Evolutionary conservation across 2,329 filamentous ascomycete genomes (phyloP).

Genomic region (Cytospora mali): DNA sequence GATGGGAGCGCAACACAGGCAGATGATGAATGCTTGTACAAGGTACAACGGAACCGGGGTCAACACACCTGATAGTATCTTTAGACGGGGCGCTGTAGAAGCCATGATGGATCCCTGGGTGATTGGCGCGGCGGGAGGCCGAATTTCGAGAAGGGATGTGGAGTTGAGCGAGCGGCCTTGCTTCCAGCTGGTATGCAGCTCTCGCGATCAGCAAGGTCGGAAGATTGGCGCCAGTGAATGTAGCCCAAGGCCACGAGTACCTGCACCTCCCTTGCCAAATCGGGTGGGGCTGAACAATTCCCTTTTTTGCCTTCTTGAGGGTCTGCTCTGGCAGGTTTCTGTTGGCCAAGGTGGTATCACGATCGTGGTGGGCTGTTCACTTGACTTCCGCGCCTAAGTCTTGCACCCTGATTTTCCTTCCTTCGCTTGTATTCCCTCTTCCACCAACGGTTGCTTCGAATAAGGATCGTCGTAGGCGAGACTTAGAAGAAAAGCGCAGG

Average conservation of each 20-base stretch:
- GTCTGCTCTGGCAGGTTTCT: slow-evolving; percentile 16
- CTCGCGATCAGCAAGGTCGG: slow-evolving; percentile 28
- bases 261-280: slow-evolving; percentile 27
- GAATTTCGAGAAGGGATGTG: slow-evolving; percentile 36
- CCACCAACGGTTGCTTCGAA: slow-evolving; percentile 16
- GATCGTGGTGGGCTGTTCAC: slow-evolving; percentile 19
- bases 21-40: slow-evolving; percentile 22
- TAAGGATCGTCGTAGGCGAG: slow-evolving; percentile 11
- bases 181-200: slow-evolving; percentile 28
- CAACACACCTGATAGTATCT: slow-evolving; percentile 62
- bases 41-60: slow-evolving; percentile 26
- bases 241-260: slow-evolving; percentile 25
- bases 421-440: slow-evolving; percentile 16
- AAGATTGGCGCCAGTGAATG: slow-evolving; percentile 24
- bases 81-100: slow-evolving; percentile 61
- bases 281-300: slow-evolving; percentile 21
- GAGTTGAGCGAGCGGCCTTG: slow-evolving; percentile 29
- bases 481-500: slow-evolving; percentile 8
- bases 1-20: slow-evolving; percentile 20
- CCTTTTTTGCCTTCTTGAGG: slow-evolving; percentile 11
- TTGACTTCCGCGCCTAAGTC: slow-evolving; percentile 16
- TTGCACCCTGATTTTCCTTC: slow-evolving; percentile 2
- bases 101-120: slow-evolving; percentile 55
- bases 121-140: slow-evolving; percentile 39
- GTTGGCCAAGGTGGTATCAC: slow-evolving; percentile 10